Base-by-base conservation (phyloP, 768 basidiomycete genomes). In the Kwoniella sp. region DNA sequence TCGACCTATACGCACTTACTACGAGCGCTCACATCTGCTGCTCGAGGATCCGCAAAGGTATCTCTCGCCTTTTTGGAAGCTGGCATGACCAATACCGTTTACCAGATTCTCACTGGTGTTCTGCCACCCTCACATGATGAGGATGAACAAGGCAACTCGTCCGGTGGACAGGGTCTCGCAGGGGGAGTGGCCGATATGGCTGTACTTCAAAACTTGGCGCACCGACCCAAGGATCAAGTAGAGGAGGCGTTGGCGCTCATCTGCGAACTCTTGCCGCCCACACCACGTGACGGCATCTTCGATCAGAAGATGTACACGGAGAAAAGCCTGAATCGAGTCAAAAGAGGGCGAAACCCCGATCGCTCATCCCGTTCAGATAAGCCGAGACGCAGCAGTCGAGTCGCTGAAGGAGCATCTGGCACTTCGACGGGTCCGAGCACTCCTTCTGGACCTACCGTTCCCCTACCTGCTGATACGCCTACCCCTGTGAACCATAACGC, bases 141-240 rank as follows among this genome's bases (percentile, higher is more conserved):
- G 26, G 80, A 75, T 41, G 76, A 78, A 23, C 69, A 71, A 56
- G 77, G 62, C 11, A 68, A 80, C 38, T 83, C 81, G 0, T 73
- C 60, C 6, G 79, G 78, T 23, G 84, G 86, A 0, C 88, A 90
- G 73, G 88, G 88, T 10, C 76, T 91, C 1, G 87, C 88, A 25
- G 89, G 88, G 38, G 88, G 89, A 25, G 76, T 92, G 3, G 90
- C 89, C 15, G 92, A 96, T 70, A 91, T 98, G 89, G 86, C 89
- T 6, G 89, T 99, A 23, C 89, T 96, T 84, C 89, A 98, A 76
- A 98, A 93, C 72, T 77, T 99, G 38, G 90, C 90, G 0, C 91
- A 96, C 73, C 81, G 91, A 25, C 88, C 95, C 3, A 98, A 98
- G 76, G 95, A 99, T 54, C 92, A 96, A 71, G 83, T 98, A 5